These are phyloP conservation scores for Diaporthe batatas DNA, from an alignment of 2,329 filamentous ascomycete species.

Conservation along the genomic window DNA sequence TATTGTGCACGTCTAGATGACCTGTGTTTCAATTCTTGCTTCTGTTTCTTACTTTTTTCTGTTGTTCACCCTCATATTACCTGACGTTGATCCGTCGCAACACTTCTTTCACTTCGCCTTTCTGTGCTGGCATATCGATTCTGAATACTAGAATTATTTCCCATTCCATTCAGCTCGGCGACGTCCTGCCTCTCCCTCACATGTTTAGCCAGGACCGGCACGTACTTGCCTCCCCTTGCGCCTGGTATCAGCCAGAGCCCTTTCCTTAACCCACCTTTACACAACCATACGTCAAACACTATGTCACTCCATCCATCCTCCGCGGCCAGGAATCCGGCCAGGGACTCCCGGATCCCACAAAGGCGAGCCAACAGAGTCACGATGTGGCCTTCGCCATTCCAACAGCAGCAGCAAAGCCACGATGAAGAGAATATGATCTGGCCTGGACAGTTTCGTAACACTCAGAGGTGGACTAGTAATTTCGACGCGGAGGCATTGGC, in stretches of 20 bases:
- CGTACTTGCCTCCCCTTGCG: neutral
- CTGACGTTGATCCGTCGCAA: neutral
- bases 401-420: slow-evolving; percentile 32
- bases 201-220: neutral
- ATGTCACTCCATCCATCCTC: slow-evolving; percentile 42
- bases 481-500: slow-evolving; percentile 45
- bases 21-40: neutral
- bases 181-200: neutral
- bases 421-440: slow-evolving; percentile 36
- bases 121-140: slow-evolving; percentile 23
- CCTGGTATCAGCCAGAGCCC: slow-evolving; percentile 16
- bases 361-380: slow-evolving; percentile 42
- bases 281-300: neutral
- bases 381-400: slow-evolving; percentile 43
- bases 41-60: neutral
- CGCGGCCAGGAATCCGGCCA: slow-evolving; percentile 16
- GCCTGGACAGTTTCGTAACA: slow-evolving; percentile 36
- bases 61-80: neutral
- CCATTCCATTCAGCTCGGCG: neutral
- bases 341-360: slow-evolving; percentile 10
- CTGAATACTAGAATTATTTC: neutral
- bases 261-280: neutral
- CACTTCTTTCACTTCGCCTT: neutral
- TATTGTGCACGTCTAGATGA: neutral
- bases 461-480: slow-evolving; percentile 43